Base-by-base conservation (phyloP, 2,329 filamentous ascomycete species). In the Trichophaea hybrida region DNA sequence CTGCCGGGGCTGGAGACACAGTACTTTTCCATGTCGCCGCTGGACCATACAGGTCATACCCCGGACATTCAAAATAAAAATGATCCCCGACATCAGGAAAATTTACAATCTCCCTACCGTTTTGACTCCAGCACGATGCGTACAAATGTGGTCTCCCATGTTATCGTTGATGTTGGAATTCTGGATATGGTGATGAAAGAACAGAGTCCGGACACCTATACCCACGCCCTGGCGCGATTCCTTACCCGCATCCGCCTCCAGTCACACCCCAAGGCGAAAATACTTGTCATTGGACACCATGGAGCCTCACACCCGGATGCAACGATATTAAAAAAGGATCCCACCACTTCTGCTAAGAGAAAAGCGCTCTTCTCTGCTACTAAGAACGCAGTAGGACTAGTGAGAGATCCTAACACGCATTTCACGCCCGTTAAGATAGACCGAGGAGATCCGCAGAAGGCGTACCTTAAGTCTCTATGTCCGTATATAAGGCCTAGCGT, bases 1-100 rank as follows among this genome's bases (percentile, higher is more conserved):
- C 61, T 59, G 5, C 40, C 59, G 5, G 53, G 54, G 6, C 38
- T 55, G 13, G 38, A 32, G 10, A 13, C 58, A 6, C 66, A 68
- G 53, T 68, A 68, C 52, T 68, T 67, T 57, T 62, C 61, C 46
- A 65, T 64, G 17, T 66, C 66, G 6, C 66, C 66, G 1, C 46
- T 66, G 8, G 31, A 55, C 32, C 17, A 24, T 13, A 35, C 7
- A 15, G 33, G 54, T 7, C 15, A 51, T 31, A 24, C 40, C 31
- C 31, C 43, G 12, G 43, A 49, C 13, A 57, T 65, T 52, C 51
- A 58, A 56, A 54, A 61, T 31, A 63, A 60, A 4, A 49, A 55
- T 6, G 53, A 59, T 48, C 55, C 63, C 31, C 59, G 59, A 55
- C 54, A 67, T 61, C 33, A 60, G 57, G 50, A 62, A 55, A 48